These are phyloP conservation scores for Cryptosporidium baileyi DNA, from an alignment of 169 alveolate species.

Conservation along the genomic window DNA sequence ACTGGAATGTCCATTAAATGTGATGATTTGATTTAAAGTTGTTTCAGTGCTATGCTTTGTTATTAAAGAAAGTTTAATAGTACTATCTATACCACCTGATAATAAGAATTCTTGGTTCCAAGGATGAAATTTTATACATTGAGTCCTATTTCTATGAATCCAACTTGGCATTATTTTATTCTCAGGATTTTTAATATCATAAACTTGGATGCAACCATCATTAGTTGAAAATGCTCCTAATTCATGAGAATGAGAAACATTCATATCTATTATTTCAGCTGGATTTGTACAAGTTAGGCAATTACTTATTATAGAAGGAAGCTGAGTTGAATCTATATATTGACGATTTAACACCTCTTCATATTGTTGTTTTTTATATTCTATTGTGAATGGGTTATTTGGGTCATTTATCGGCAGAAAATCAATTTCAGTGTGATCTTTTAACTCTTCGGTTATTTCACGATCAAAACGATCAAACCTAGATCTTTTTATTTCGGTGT, in stretches of 20 bases:
- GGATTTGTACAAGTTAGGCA: background rate
- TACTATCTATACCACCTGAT: slow-evolving; percentile 55
- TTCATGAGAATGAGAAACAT: slow-evolving; percentile 37
- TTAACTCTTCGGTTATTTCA: slow-evolving; percentile 51
- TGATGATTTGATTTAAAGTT: slow-evolving; percentile 18
- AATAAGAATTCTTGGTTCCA: slow-evolving; percentile 37
- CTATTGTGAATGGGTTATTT: slow-evolving; percentile 4
- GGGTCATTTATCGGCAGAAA: slow-evolving; percentile 14
- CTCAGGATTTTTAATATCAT: background rate
- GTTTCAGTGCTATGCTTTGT: background rate
- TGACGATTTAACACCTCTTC: slow-evolving; percentile 15
- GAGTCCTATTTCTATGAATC: slow-evolving; percentile 59
- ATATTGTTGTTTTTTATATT: slow-evolving; percentile 24
- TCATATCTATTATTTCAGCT: slow-evolving; percentile 39
- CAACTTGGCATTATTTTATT: slow-evolving; percentile 15
- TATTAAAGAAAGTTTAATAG: slow-evolving; percentile 22
- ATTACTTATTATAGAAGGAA: slow-evolving; percentile 41
- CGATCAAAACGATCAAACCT: slow-evolving; percentile 24
- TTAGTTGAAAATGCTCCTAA: slow-evolving; percentile 54
- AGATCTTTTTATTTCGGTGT: background rate
- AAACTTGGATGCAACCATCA: slow-evolving; percentile 50
- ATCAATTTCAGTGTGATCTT: slow-evolving; percentile 7
- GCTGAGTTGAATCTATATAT: slow-evolving; percentile 1
- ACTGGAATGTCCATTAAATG: slow-evolving; percentile 29
- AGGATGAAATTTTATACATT: slow-evolving; percentile 47